These are phyloP conservation scores for Nitzschia palea DNA, from an alignment of 108 stramenopile species.

Conservation along the genomic window DNA sequence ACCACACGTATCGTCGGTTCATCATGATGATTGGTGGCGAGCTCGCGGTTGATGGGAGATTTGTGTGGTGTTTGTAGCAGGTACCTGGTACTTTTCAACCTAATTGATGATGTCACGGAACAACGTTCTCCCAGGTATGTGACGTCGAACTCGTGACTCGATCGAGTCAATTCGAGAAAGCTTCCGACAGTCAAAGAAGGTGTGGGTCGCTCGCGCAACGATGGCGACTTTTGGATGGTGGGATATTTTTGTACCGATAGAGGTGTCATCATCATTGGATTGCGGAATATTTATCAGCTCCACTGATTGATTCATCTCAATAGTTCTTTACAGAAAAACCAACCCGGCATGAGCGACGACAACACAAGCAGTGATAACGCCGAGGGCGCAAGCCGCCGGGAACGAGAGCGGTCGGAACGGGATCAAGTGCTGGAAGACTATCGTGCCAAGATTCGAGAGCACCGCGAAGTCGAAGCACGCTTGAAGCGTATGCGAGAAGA, in stretches of 20 bases:
- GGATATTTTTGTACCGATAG: no score
- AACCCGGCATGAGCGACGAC: constrained; percentile 10
- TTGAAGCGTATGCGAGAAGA: constrained; percentile 91
- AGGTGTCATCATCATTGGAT: no score
- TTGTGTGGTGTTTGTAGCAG: no score
- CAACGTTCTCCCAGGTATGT: no score
- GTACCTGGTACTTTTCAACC: no score
- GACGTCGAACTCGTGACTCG: not conserved
- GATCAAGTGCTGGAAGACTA: constrained; percentile 91
- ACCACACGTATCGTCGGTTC: no score
- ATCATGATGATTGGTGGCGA: no score
- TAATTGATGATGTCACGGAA: no score
- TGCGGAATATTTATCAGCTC: no score
- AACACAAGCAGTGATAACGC: constrained; percentile 1
- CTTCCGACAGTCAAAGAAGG: not conserved
- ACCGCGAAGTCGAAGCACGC: constrained; percentile 90
- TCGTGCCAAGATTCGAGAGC: constrained; percentile 90
- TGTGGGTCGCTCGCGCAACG: not conserved
- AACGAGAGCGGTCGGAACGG: constrained; percentile 62
- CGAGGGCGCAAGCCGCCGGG: constrained; percentile 21
- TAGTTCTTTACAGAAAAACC: no score
- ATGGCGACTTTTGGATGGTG: not conserved
- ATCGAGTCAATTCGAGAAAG: not conserved
- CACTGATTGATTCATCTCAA: no score
- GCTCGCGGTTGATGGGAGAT: no score